Percentiles rank a stretch among this genome's conserved stretches.
Conservation (phyloP, 176 grass and related monocot species). For the Bolboschoenus planiculmis region DNA sequence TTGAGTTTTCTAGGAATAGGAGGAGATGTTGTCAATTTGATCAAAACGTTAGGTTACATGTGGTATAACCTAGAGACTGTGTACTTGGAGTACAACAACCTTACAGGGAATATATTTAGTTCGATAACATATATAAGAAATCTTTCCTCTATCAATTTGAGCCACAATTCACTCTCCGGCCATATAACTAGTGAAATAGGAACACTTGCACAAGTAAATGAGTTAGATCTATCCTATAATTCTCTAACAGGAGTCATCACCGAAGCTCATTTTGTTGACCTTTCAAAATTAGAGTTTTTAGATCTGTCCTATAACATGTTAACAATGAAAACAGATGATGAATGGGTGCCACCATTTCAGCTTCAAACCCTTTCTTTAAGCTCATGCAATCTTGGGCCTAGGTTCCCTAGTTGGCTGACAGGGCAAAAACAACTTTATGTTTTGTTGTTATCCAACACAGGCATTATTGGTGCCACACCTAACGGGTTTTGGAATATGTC, state of each 20-base stretch:
- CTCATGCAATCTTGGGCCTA: constrained; percentile 9
- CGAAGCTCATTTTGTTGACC: background rate
- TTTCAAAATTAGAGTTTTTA: background rate
- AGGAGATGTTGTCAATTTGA: background rate
- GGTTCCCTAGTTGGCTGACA: constrained; percentile 10
- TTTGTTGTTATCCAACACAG: background rate
- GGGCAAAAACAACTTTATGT: background rate
- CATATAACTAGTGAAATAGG: constrained; percentile 6
- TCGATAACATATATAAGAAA: background rate
- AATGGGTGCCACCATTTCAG: constrained; percentile 25
- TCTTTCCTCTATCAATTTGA: background rate
- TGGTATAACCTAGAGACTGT: background rate
- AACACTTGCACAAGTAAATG: background rate
- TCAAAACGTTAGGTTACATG: background rate
- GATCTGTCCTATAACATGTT: background rate
- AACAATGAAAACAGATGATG: background rate
- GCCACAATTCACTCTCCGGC: background rate
- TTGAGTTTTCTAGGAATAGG: background rate
- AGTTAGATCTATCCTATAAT: background rate
- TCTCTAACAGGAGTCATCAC: background rate
- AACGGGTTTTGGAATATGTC: too few relatives aligned
- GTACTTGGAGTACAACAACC: background rate
- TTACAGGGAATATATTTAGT: constrained; percentile 4
- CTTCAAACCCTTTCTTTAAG: background rate
- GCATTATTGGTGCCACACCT: background rate